These are phyloP conservation scores for Plasmodium inui DNA, from an alignment of 169 alveolate species.

Conservation along the genomic window DNA sequence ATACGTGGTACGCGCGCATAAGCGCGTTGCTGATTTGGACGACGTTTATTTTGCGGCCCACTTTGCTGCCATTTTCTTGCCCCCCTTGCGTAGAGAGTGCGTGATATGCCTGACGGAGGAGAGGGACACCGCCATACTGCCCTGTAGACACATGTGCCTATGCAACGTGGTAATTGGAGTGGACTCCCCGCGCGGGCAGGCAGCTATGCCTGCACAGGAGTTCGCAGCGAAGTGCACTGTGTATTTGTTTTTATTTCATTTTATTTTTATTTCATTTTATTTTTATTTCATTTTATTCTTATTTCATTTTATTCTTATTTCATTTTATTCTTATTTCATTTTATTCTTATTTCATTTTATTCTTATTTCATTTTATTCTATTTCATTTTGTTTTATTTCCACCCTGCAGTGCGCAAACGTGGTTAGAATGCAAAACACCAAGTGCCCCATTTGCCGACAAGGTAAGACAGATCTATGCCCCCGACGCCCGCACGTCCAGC, in stretches of 20 bases:
- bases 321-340: neutral
- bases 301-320: neutral
- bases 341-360: neutral
- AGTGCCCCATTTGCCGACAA: conserved; percentile 85
- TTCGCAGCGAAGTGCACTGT: neutral
- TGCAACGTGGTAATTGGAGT: conserved; percentile 79
- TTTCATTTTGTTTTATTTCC: neutral
- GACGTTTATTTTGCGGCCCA: neutral
- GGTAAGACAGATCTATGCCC: conserved; percentile 36
- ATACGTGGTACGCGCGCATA: neutral
- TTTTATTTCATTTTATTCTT: neutral
- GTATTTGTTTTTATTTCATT: neutral
- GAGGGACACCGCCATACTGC: conserved; percentile 82
- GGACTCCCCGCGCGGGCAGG: neutral
- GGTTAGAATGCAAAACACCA: conserved; percentile 82
- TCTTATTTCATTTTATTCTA: neutral
- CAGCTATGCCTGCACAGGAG: neutral
- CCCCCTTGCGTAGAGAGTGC: conserved; percentile 77
- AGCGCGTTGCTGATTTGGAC: neutral
- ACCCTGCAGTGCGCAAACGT: conserved; percentile 81
- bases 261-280: neutral
- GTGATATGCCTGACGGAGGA: conserved; percentile 84
- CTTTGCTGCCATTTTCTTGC: neutral
- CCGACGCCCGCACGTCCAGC: neutral
- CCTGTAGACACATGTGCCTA: conserved; percentile 88